A percentile compares a stretch with the other conserved stretches of the same genome.
Conservation (phyloP, 257 asterid species). For the Cordia subcordata region DNA sequence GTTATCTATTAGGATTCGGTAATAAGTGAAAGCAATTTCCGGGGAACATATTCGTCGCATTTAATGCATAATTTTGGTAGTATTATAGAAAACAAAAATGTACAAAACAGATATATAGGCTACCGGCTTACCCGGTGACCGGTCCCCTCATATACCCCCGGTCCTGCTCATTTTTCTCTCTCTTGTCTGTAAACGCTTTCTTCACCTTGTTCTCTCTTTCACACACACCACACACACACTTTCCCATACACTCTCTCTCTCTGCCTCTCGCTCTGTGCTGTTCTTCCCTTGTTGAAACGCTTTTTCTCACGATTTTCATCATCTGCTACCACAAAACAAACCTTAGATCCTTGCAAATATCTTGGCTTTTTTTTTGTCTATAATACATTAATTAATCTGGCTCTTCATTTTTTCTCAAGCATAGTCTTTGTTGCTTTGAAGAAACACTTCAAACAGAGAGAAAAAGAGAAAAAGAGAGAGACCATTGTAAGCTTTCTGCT, state of each 20-base stretch:
- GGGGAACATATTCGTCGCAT: no score
- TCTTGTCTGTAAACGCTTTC: slow-evolving; percentile 4
- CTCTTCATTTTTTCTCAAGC: not conserved
- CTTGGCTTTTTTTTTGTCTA: slow-evolving; percentile 4
- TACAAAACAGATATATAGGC: not conserved
- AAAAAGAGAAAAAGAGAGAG: no score
- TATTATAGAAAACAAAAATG: not conserved
- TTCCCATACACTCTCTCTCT: slow-evolving; percentile 1
- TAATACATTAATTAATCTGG: not conserved
- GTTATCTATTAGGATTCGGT: no score
- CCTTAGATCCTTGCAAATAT: not conserved
- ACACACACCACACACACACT: not conserved
- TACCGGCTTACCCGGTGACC: not conserved
- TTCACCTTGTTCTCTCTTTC: not conserved
- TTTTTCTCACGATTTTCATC: not conserved
- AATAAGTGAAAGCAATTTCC: no score
- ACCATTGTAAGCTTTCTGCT: not conserved
- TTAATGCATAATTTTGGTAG: not conserved
- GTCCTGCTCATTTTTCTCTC: not conserved
- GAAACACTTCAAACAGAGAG: not conserved
- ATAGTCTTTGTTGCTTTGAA: not conserved
- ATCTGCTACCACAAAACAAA: not conserved
- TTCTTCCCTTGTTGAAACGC: slow-evolving; percentile 1
- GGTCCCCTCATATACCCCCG: not conserved
- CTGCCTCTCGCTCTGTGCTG: not conserved